These are phyloP conservation scores for Malus domestica DNA, from an alignment of 306 rosid genomes.

Conservation along the genomic window ASM211411v1 NC_041790.1:1257501-1258000, in stretches of 20 bases:
- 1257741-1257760: conserved; percentile 31
- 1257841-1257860: conserved; percentile 65
- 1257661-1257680: conserved; percentile 47
- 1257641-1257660: conserved; percentile 63
- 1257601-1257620: conserved; percentile 37
- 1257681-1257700: conserved; percentile 55
- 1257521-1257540: conserved; percentile 61
- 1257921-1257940: neutral
- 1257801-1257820: conserved; percentile 61
- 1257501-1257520: conserved; percentile 3
- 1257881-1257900: conserved; percentile 1
- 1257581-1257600: conserved; percentile 56
- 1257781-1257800: conserved; percentile 62
- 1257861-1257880: neutral
- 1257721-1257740: conserved; percentile 48
- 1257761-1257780: conserved; percentile 47
- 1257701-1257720: conserved; percentile 39
- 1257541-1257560: conserved; percentile 47
- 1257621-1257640: conserved; percentile 49
- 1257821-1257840: conserved; percentile 57
- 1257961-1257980: neutral
- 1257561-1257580: conserved; percentile 30
- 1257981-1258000: conserved; percentile 1
- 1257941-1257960: neutral
- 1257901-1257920: neutral